Conservation (phyloP, 2,329 filamentous ascomycete genomes). For the Hysterium pulicare region DNA sequence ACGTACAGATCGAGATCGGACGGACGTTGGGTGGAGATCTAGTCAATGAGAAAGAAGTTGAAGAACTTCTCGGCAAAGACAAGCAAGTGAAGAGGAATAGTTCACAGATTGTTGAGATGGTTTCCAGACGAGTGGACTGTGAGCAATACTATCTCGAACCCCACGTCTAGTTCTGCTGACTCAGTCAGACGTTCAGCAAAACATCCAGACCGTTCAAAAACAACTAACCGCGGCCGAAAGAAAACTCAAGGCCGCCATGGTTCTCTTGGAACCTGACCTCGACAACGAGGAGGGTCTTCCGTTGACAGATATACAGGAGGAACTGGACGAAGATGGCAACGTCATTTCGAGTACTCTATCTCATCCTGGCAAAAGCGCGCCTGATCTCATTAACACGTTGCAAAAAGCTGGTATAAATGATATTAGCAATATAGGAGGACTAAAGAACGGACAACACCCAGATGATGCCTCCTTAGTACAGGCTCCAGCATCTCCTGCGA, state of each 20-base stretch:
- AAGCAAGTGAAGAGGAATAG: slow-evolving; percentile 48
- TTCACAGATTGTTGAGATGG: slow-evolving; percentile 63
- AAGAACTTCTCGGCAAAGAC: slow-evolving; percentile 50
- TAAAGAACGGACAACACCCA: neutral
- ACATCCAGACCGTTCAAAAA: slow-evolving; percentile 70
- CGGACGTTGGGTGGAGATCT: slow-evolving; percentile 61
- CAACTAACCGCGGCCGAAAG: slow-evolving; percentile 67
- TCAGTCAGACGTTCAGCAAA: slow-evolving; percentile 66
- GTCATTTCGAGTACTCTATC: slow-evolving; percentile 58
- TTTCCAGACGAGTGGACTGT: slow-evolving; percentile 75
- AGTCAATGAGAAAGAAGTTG: slow-evolving; percentile 59
- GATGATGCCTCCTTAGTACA: neutral
- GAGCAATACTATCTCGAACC: slow-evolving; percentile 9
- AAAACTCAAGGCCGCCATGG: slow-evolving; percentile 57
- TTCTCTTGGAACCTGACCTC: slow-evolving; percentile 59
- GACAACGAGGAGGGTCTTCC: slow-evolving; percentile 68
- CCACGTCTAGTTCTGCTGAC: neutral
- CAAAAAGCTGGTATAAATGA: slow-evolving; percentile 67
- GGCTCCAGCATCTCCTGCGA: neutral
- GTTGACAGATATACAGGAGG: slow-evolving; percentile 86
- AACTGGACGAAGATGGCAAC: slow-evolving; percentile 87
- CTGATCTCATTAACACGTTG: slow-evolving; percentile 68
- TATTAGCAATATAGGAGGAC: neutral
- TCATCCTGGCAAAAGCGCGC: slow-evolving; percentile 62
- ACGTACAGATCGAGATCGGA: slow-evolving; percentile 43